phyloP scores from a whole-genome alignment of 768 basidiomycete genomes.

The Termitomyces sp. region DNA sequence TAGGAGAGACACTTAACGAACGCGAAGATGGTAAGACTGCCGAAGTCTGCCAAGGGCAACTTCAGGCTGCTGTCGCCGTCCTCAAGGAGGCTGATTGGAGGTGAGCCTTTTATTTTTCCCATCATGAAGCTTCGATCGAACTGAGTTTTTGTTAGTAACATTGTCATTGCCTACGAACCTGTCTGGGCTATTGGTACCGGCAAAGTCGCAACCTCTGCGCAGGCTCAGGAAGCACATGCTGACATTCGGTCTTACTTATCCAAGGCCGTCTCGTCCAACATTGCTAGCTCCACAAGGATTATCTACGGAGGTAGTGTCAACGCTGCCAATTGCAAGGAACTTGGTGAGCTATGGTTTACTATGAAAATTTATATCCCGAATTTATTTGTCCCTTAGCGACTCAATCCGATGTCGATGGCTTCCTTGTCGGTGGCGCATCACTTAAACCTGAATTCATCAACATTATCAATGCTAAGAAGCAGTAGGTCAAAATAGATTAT shows the following conservation, averaged over 20 bases:
- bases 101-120: conserved; percentile 33
- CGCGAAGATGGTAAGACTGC: conserved; percentile 77
- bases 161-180: conserved; percentile 95
- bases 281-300: conserved; percentile 73
- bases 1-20: conserved; percentile 89
- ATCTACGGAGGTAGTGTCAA: conserved; percentile 97
- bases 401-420: conserved; percentile 88
- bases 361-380: not conserved
- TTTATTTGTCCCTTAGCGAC: conserved; percentile 38
- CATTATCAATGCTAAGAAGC: conserved; percentile 68
- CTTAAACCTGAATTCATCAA: conserved; percentile 96
- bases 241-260: conserved; percentile 75
- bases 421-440: conserved; percentile 97
- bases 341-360: conserved; percentile 48
- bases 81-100: conserved; percentile 72
- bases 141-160: conserved; percentile 43
- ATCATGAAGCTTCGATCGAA: not conserved
- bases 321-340: conserved; percentile 81
- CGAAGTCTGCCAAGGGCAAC: conserved; percentile 76
- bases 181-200: conserved; percentile 99
- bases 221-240: conserved; percentile 90
- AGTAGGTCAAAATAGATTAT: conserved; percentile 2
- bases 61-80: conserved; percentile 65
- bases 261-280: conserved; percentile 55
- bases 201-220: conserved; percentile 85